These are phyloP conservation scores for Calycina herbarum DNA, from an alignment of 2,329 filamentous ascomycete genomes.

Conservation along the genomic window DNA sequence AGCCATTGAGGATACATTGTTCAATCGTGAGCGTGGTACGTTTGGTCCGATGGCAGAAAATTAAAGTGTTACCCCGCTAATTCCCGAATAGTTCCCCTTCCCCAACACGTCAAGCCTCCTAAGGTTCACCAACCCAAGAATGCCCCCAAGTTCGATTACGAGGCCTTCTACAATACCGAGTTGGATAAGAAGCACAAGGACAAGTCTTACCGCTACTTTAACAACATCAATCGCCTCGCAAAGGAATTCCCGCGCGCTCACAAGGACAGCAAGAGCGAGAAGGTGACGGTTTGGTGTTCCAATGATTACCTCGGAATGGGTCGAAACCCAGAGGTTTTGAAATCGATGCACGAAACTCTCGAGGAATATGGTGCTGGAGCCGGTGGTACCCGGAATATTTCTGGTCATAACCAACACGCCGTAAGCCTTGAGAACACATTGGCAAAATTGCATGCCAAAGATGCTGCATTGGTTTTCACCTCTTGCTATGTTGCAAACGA, in stretches of 20 bases:
- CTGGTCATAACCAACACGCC: slow-evolving; percentile 94
- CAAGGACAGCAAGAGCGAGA: slow-evolving; percentile 78
- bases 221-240: slow-evolving; percentile 98
- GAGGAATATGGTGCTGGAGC: slow-evolving; percentile 95
- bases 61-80: slow-evolving; percentile 24
- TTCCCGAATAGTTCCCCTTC: slow-evolving; percentile 25
- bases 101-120: slow-evolving; percentile 29
- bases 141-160: slow-evolving; percentile 78
- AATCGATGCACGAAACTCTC: slow-evolving; percentile 90
- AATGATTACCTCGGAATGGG: slow-evolving; percentile 99
- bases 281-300: slow-evolving; percentile 97
- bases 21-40: slow-evolving; percentile 54
- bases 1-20: slow-evolving; percentile 62
- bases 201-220: slow-evolving; percentile 99
- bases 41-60: slow-evolving; percentile 39
- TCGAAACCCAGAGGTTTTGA: slow-evolving; percentile 80
- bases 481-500: slow-evolving; percentile 99
- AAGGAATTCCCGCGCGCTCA: slow-evolving; percentile 96
- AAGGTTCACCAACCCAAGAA: slow-evolving; percentile 26
- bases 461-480: slow-evolving; percentile 89
- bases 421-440: slow-evolving; percentile 79
- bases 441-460: slow-evolving; percentile 87
- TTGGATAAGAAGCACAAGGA: slow-evolving; percentile 99
- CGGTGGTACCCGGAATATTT: slow-evolving; percentile 95
- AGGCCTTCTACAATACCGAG: slow-evolving; percentile 82